Conservation (phyloP, 768 basidiomycete genomes). For the Boletus subcaerulescens region DNA sequence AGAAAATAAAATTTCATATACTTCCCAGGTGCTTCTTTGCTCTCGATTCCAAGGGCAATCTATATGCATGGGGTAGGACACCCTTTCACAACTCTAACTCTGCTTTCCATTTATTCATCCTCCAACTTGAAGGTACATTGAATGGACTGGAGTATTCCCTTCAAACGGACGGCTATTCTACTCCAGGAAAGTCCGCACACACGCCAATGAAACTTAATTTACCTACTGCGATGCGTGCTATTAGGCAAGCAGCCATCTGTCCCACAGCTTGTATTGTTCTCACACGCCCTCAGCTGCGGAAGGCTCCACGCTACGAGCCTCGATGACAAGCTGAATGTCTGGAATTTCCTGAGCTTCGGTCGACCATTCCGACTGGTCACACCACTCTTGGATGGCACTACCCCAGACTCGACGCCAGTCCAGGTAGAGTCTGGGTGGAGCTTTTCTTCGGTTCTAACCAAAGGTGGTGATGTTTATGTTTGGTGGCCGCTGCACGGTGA, state of each 20-base stretch:
- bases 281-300: conserved; percentile 57
- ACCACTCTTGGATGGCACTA: conserved; percentile 37
- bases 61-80: conserved; percentile 78
- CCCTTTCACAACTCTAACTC: not conserved
- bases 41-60: conserved; percentile 66
- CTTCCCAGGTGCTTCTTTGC: conserved; percentile 81
- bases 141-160: conserved; percentile 44
- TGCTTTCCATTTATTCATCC: conserved; percentile 4
- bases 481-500: conserved; percentile 65
- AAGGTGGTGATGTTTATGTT: conserved; percentile 66
- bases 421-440: conserved; percentile 82
- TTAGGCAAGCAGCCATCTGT: conserved; percentile 48
- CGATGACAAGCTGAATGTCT: conserved; percentile 57
- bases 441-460: conserved; percentile 72
- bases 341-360: conserved; percentile 79
- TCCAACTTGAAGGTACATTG: conserved; percentile 54
- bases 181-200: conserved; percentile 45
- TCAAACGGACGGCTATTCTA: conserved; percentile 54
- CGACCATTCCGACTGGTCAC: conserved; percentile 62
- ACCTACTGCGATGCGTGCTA: conserved; percentile 54
- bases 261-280: not conserved
- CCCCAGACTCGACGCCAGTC: conserved; percentile 45
- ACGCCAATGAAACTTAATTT: conserved; percentile 58
- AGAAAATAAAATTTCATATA: not conserved
- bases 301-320: conserved; percentile 68